A percentile compares a stretch with the other conserved stretches of the same genome.
phyloP scores from a whole-genome alignment of 2,329 filamentous ascomycete species.

The Fusarium udum region DNA sequence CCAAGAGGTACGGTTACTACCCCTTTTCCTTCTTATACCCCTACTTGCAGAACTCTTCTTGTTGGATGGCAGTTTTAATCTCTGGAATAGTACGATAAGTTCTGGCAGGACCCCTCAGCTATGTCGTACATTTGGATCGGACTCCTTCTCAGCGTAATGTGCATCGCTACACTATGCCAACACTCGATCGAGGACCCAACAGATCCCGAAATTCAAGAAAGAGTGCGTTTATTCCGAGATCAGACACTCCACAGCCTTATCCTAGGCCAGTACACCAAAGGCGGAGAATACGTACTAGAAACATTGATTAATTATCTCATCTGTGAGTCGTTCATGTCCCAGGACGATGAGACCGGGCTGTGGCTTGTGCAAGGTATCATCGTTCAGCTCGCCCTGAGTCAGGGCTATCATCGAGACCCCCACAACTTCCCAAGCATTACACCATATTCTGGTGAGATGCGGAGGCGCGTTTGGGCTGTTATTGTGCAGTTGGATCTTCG shows the following conservation, averaged over 20 bases:
- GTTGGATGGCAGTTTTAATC: too few species aligned
- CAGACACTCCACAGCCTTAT: background rate
- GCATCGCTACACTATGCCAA: background rate
- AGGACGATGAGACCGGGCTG: constrained; percentile 1
- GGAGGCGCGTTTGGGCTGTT: constrained; percentile 59
- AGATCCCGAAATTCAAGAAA: background rate
- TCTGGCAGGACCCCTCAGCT: background rate
- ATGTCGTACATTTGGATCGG: background rate
- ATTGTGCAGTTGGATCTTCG: constrained; percentile 66
- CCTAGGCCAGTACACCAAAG: constrained; percentile 16
- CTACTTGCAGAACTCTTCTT: too few species aligned
- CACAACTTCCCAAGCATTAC: constrained; percentile 19
- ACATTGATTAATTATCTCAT: constrained; percentile 22
- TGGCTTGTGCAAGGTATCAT: constrained; percentile 25
- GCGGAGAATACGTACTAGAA: constrained; percentile 24
- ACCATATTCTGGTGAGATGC: constrained; percentile 61
- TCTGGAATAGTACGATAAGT: background rate
- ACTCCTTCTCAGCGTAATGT: background rate
- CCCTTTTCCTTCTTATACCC: too few species aligned
- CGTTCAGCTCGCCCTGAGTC: constrained; percentile 25
- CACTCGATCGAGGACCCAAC: background rate
- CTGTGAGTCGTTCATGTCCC: constrained; percentile 15
- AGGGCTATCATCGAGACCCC: constrained; percentile 32
- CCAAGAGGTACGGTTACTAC: background rate
- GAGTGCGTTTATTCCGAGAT: background rate